Percentiles rank a stretch among this genome's conserved stretches.
Conservation (phyloP, 257 asterid genomes). For the Phtheirospermum japonicum region DNA sequence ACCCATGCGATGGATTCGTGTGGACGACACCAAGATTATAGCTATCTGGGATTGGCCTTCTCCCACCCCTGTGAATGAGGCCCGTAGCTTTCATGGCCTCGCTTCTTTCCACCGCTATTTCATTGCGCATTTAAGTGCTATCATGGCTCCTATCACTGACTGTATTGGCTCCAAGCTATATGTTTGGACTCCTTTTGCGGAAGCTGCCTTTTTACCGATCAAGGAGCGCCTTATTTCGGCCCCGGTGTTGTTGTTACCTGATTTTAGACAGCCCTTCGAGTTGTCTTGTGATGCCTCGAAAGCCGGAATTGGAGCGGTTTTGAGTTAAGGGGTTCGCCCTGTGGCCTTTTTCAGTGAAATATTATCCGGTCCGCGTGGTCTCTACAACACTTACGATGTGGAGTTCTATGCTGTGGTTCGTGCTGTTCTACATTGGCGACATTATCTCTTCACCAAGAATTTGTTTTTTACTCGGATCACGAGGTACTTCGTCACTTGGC, state of each 20-base stretch:
- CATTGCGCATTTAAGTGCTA: not conserved
- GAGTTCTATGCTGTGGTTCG: not conserved
- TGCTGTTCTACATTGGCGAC: conserved; percentile 9
- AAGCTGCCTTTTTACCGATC: not conserved
- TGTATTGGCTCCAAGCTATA: too few species aligned
- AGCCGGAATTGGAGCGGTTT: too few species aligned
- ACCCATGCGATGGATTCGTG: too few species aligned
- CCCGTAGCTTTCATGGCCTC: not conserved
- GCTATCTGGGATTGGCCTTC: not conserved
- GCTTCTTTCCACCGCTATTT: not conserved
- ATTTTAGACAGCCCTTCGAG: too few species aligned
- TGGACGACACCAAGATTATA: not conserved
- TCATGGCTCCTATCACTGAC: too few species aligned
- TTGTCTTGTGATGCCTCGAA: too few species aligned
- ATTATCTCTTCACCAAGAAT: not conserved
- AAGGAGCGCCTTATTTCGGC: not conserved
- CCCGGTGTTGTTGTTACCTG: too few species aligned
- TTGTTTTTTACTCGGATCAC: not conserved
- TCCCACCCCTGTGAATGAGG: not conserved
- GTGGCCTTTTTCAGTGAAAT: too few species aligned
- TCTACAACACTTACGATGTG: not conserved
- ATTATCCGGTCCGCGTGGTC: not conserved
- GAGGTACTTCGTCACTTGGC: too few species aligned
- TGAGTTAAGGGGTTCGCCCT: too few species aligned
- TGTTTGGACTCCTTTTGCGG: not conserved